Conservation (phyloP, 257 asterid genomes). For the Penstemon newberryi region DNA sequence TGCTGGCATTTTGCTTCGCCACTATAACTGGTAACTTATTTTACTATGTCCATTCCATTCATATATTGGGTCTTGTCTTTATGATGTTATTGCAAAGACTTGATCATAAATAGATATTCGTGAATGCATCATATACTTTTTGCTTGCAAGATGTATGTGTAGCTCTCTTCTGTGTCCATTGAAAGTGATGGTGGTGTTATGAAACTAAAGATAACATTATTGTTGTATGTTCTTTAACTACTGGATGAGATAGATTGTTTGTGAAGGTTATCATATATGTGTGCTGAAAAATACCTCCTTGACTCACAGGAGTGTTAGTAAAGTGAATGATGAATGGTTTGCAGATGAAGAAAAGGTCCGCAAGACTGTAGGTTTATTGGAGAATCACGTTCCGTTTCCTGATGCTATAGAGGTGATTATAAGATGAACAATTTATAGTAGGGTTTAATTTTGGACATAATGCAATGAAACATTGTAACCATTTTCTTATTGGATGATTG, state of each 20-base stretch:
- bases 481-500: not conserved
- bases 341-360: conserved; percentile 84
- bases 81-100: conserved; percentile 1
- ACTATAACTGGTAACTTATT: conserved; percentile 71
- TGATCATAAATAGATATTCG: conserved; percentile 13
- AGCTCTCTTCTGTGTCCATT: not conserved
- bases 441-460: conserved; percentile 14
- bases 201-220: conserved; percentile 5
- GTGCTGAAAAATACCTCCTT: conserved; percentile 30
- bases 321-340: conserved; percentile 93
- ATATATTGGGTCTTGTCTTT: not conserved
- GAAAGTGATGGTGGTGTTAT: conserved; percentile 6
- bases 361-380: conserved; percentile 71
- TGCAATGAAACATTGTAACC: conserved; percentile 1
- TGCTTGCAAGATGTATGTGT: conserved; percentile 1
- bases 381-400: conserved; percentile 50
- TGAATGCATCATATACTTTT: conserved; percentile 1
- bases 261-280: conserved; percentile 14
- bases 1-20: conserved; percentile 83
- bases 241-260: conserved; percentile 22
- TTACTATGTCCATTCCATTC: conserved; percentile 24
- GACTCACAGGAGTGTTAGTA: conserved; percentile 79
- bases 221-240: conserved; percentile 8
- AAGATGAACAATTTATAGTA: conserved; percentile 21
- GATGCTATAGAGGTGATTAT: conserved; percentile 55